Conservation (phyloP, 1,139 yeast genomes). For the Candida sp. region DNA sequence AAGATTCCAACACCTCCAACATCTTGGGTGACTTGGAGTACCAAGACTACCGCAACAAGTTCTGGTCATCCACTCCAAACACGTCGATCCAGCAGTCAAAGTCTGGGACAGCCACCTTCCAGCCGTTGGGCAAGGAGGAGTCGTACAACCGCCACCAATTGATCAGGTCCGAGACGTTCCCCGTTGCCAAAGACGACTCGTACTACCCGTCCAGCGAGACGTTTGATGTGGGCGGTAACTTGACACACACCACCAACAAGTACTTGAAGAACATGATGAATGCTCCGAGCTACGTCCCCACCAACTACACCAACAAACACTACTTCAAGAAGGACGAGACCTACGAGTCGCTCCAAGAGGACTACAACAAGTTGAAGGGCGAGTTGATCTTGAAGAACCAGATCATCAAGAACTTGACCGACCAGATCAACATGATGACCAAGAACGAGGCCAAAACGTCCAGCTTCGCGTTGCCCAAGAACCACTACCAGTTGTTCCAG, state of each 20-base stretch:
- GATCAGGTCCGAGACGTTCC: conserved; percentile 2
- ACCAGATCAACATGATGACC: conserved; percentile 26
- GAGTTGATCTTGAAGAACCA: conserved; percentile 40
- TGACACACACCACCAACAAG: conserved; percentile 6
- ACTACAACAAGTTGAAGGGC: conserved; percentile 30
- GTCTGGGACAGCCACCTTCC: not conserved
- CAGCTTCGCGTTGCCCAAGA: conserved; percentile 37
- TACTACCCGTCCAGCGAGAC: not conserved
- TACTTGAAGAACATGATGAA: conserved; percentile 19
- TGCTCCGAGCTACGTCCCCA: conserved; percentile 36
- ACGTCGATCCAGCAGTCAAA: not conserved
- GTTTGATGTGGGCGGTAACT: not conserved
- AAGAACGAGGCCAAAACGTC: conserved; percentile 16
- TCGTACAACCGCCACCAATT: not conserved
- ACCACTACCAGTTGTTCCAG: conserved; percentile 50
- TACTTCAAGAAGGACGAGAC: not conserved
- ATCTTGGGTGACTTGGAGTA: conserved; percentile 5
- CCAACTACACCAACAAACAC: conserved; percentile 4
- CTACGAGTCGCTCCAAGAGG: conserved; percentile 18
- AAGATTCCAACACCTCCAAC: conserved; percentile 10
- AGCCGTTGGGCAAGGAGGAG: conserved; percentile 5
- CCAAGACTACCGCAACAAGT: conserved; percentile 7
- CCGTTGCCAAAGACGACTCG: conserved; percentile 3
- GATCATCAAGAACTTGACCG: conserved; percentile 37
- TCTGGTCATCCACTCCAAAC: conserved; percentile 11